Evolutionary conservation across 2,329 filamentous ascomycete genomes (phyloP).

Genomic region (Albophoma yamanashiensis): DNA sequence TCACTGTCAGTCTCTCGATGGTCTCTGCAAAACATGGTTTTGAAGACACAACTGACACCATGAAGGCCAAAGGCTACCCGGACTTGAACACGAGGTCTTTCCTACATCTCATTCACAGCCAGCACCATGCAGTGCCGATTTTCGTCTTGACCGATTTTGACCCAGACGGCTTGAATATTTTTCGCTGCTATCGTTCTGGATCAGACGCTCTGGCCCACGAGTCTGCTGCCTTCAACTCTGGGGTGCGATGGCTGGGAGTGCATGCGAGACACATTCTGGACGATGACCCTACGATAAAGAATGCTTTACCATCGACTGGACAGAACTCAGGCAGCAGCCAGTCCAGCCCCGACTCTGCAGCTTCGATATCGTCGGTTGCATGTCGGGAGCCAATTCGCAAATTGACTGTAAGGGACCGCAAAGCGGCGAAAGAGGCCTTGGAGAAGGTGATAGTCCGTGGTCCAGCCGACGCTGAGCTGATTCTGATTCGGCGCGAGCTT

Average conservation of each 20-base stretch:
- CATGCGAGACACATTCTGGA: slow-evolving; percentile 28
- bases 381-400: slow-evolving; percentile 18
- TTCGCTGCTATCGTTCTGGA: slow-evolving; percentile 63
- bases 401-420: slow-evolving; percentile 47
- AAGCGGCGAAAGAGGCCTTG: slow-evolving; percentile 43
- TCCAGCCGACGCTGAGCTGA: slow-evolving; percentile 17
- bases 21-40: neutral
- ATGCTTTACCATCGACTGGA: neutral
- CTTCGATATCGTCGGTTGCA: slow-evolving; percentile 13
- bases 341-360: neutral
- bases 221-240: slow-evolving; percentile 33
- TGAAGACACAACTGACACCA: neutral
- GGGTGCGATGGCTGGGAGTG: slow-evolving; percentile 55
- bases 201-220: slow-evolving; percentile 55
- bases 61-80: slow-evolving; percentile 70
- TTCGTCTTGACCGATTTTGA: slow-evolving; percentile 64
- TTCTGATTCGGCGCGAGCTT: slow-evolving; percentile 42
- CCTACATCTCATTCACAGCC: slow-evolving; percentile 39
- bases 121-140: slow-evolving; percentile 41
- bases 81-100: slow-evolving; percentile 62
- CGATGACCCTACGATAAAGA: neutral
- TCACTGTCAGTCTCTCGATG: slow-evolving; percentile 45
- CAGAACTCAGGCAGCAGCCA: slow-evolving; percentile 1
- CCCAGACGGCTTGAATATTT: slow-evolving; percentile 64
- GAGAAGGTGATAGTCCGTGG: slow-evolving; percentile 22